Evolutionary conservation across 257 asterid genomes (phyloP), one percentile per base, ranked within the genome.

Genomic region (Asclepias syriaca): DNA sequence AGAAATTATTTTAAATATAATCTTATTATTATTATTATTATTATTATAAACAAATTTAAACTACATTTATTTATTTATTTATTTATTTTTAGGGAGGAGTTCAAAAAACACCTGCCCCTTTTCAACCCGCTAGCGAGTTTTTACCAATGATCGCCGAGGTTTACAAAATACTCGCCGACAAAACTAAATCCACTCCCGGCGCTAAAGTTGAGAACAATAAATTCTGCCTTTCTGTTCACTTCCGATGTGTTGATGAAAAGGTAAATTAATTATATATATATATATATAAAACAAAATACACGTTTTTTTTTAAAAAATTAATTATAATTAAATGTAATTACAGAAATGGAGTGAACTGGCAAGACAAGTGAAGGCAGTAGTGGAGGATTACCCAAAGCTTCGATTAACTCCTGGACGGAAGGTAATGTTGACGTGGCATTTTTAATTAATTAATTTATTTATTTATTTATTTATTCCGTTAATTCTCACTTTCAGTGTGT

Each of bases 271-370:
- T 66, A 58, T 75, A 10, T 22, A 57, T 22, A 16, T 56, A 27
- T 55, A 56, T 53, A 53, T 13, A 18, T 55, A 53, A 22, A 53
- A 53, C 43, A 40, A 22, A 53, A 22, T 19, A 53, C 58, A 53
- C 19, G 22, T 10, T 16, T 65, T 10, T n/a, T 40, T 43, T 66
- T 14, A 29, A 29, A 29, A n/a, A n/a, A n/a, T n/a, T n/a, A n/a
- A n/a, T 10, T 18, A 14, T 43, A 8, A 14, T 34, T 34, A 75
- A 21, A 43, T 72, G 37, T 34, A 77, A 66, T 65, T 74, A 76
- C 89, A 93, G 98, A 82, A 85, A 81, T 93, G 98, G 98, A 79
- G 55, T 74, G 97, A 93, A 80, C 83, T 93, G 58, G 96, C 96
- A 39, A 85, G 81, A 79, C 77, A 82, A 84, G 98, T 93, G 12